Evolutionary conservation across 2,329 filamentous ascomycete genomes (phyloP).

Genomic region (Leptographium wingfieldii): DNA sequence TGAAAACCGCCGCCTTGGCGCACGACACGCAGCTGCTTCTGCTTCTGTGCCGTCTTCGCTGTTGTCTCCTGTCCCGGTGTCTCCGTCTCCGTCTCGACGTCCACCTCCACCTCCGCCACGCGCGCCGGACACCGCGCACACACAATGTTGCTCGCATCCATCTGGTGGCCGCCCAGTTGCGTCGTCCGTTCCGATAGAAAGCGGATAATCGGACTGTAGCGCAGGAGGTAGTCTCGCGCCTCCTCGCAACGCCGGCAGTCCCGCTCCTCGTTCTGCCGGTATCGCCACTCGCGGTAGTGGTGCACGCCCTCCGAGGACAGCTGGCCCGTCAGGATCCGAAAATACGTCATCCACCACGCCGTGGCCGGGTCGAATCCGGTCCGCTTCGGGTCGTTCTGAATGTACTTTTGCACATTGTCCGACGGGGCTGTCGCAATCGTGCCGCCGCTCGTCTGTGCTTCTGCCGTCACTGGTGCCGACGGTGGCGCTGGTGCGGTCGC

Average conservation of each 20-base stretch:
- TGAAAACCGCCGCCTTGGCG: slow-evolving; percentile 69
- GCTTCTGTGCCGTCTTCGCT: neutral
- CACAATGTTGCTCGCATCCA: slow-evolving; percentile 63
- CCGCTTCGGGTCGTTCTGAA: slow-evolving; percentile 45
- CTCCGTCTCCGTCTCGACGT: slow-evolving; percentile 24
- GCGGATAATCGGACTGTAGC: slow-evolving; percentile 72
- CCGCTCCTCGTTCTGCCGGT: slow-evolving; percentile 58
- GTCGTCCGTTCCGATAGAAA: slow-evolving; percentile 76
- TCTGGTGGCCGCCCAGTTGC: slow-evolving; percentile 57
- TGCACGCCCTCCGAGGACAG: slow-evolving; percentile 57
- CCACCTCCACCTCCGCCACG: slow-evolving; percentile 27
- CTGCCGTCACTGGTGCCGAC: no score
- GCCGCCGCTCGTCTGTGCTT: no score
- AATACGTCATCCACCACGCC: slow-evolving; percentile 70
- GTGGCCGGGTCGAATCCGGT: slow-evolving; percentile 51
- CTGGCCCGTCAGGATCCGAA: slow-evolving; percentile 63
- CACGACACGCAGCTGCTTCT: slow-evolving; percentile 34
- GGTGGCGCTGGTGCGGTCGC: neutral
- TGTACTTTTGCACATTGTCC: slow-evolving; percentile 8
- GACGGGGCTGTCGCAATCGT: neutral
- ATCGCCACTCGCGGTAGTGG: slow-evolving; percentile 66
- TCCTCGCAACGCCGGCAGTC: slow-evolving; percentile 76
- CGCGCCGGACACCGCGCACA: slow-evolving; percentile 64
- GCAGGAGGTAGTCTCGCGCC: slow-evolving; percentile 70
- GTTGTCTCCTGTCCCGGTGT: neutral